A percentile compares a stretch with the other conserved stretches of the same genome.
Evolutionary conservation across 176 grass and related monocot species (phyloP).

Genomic region (Hyparrhenia diplandra): DNA sequence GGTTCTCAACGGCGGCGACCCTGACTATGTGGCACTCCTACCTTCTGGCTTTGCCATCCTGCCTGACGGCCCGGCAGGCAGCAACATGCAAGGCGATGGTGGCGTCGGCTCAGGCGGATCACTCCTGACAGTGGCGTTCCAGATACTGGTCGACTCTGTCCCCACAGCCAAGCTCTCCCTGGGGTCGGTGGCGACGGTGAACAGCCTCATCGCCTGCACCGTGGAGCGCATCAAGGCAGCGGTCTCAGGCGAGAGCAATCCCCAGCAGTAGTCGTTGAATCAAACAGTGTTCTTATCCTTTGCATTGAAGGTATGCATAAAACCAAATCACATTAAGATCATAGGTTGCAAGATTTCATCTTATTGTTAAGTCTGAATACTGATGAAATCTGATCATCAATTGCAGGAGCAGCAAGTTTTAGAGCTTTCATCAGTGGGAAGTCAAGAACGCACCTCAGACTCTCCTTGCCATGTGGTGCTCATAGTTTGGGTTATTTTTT

Average conservation of each 20-base stretch:
- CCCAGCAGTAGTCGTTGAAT: constrained; percentile 48
- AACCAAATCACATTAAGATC: not conserved
- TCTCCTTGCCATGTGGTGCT: constrained; percentile 97
- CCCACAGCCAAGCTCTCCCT: constrained; percentile 91
- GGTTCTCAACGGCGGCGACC: constrained; percentile 91
- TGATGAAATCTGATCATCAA: not conserved
- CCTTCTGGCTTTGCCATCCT: constrained; percentile 94
- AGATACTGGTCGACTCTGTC: constrained; percentile 94
- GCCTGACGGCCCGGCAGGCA: constrained; percentile 40
- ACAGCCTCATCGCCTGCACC: constrained; percentile 97
- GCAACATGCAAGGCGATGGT: constrained; percentile 2
- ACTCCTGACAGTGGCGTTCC: constrained; percentile 92
- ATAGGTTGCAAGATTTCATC: not conserved
- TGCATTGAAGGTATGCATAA: constrained; percentile 29
- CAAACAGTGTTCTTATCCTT: constrained; percentile 21
- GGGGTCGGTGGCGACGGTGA: constrained; percentile 88
- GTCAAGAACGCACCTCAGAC: constrained; percentile 99
- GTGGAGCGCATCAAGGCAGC: constrained; percentile 95
- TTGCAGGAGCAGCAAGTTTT: constrained; percentile 54
- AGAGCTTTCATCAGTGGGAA: constrained; percentile 77
- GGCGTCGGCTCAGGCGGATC: constrained; percentile 57
- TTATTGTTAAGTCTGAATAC: not conserved
- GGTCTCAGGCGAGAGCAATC: constrained; percentile 57
- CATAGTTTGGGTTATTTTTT: constrained; percentile 25
- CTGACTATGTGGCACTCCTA: constrained; percentile 79